Evolutionary conservation across 2,329 filamentous ascomycete species (phyloP).

Genomic region (Ceratocystis diversiconidia): DNA sequence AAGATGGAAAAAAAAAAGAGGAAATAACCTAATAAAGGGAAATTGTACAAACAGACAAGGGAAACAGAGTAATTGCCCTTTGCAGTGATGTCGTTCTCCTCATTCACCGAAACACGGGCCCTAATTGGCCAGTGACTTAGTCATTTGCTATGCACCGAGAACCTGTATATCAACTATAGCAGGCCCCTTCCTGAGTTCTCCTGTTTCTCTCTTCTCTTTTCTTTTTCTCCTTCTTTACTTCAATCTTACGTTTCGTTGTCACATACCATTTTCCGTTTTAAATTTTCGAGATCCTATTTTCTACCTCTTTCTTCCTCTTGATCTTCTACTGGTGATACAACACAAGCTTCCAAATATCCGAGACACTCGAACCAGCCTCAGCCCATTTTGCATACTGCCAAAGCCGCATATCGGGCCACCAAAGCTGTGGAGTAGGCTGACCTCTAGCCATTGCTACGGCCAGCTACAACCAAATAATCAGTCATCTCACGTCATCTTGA

Average conservation of each 20-base stretch:
- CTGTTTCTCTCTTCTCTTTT: background rate
- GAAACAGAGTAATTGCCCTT: background rate
- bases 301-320: too few relatives aligned
- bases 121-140: background rate
- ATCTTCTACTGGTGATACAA: too few relatives aligned
- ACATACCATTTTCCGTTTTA: background rate
- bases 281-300: too few relatives aligned
- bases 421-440: background rate
- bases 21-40: background rate
- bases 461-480: too few relatives aligned
- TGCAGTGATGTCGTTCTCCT: background rate
- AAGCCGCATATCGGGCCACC: background rate
- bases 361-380: slow-evolving; percentile 11
- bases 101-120: background rate
- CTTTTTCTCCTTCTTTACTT: background rate
- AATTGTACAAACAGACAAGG: background rate
- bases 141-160: background rate
- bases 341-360: background rate
- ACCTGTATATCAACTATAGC: slow-evolving; percentile 2
- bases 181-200: background rate
- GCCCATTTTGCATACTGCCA: background rate
- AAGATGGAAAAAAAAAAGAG: background rate
- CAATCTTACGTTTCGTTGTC: background rate
- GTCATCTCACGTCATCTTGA: too few relatives aligned
- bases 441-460: background rate